Conservation (phyloP, 306 rosid genomes). For the Vigna trinervia region DNA sequence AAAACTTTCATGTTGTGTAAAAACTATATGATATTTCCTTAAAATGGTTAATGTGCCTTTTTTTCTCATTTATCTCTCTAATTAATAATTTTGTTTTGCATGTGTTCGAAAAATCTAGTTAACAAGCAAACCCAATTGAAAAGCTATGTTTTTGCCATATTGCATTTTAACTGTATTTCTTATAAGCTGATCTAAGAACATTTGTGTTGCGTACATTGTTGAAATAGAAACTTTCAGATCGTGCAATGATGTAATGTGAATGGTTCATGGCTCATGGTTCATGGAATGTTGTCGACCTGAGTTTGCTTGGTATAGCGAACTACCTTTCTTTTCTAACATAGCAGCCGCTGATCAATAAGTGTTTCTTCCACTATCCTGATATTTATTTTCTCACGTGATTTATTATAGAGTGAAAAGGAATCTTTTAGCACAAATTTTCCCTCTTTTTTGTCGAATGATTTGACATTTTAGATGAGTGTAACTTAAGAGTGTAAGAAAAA, state of each 20-base stretch:
- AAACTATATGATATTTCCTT: neutral
- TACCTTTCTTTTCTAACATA: neutral
- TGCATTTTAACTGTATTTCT: neutral
- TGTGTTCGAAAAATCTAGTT: neutral
- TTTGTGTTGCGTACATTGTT: neutral
- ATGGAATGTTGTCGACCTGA: neutral
- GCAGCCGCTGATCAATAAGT: neutral
- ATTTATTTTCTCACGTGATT: neutral
- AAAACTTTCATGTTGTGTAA: neutral
- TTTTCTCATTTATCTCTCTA: neutral
- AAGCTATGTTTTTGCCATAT: neutral
- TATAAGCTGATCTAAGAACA: neutral
- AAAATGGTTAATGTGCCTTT: neutral
- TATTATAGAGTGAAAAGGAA: neutral
- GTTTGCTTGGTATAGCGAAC: neutral
- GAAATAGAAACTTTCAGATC: neutral
- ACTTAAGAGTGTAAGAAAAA: neutral
- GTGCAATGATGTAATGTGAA: neutral
- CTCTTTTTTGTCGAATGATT: neutral
- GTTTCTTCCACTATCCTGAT: no score
- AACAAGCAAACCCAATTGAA: neutral
- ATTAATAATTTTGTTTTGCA: neutral
- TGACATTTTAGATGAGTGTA: neutral
- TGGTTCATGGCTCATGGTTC: neutral
- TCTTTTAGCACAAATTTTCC: neutral